Percentiles rank a stretch among this genome's conserved stretches.
Evolutionary conservation across 192 early-diverging fungal species (phyloP).

Genomic region (Backusella tuberculispora): DNA sequence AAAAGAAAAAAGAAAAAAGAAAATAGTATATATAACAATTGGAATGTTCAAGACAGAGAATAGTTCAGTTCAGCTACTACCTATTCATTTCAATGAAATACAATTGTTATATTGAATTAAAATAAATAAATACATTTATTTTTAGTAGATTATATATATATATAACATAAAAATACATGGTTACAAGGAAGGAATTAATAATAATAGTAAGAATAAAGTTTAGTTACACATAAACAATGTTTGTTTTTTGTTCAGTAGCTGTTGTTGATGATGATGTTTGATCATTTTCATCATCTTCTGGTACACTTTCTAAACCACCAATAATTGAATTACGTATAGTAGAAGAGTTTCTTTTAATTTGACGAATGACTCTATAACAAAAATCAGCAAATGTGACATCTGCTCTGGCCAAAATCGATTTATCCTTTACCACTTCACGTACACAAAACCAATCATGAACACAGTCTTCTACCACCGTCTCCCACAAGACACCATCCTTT

Average conservation of each 20-base stretch:
- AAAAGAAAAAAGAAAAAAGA: not conserved
- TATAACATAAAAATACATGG: not conserved
- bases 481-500: slow-evolving; percentile 32
- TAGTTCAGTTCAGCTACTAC: not conserved
- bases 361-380: slow-evolving; percentile 23
- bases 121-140: not conserved
- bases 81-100: not conserved
- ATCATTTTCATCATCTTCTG: not conserved
- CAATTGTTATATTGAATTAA: not conserved
- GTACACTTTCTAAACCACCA: not conserved
- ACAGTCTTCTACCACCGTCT: slow-evolving; percentile 36
- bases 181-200: not conserved
- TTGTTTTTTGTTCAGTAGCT: not conserved
- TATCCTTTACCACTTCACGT: slow-evolving; percentile 39
- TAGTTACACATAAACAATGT: not conserved
- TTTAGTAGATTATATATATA: not conserved
- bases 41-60: no score
- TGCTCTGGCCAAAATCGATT: slow-evolving; percentile 24
- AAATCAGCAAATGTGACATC: slow-evolving; percentile 34
- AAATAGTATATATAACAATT: no score
- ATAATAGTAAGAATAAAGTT: not conserved
- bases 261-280: not conserved
- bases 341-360: not conserved
- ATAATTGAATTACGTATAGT: not conserved
- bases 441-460: slow-evolving; percentile 47